Conservation (phyloP, 805 yeast species). For the Spathaspora girioi region DNA sequence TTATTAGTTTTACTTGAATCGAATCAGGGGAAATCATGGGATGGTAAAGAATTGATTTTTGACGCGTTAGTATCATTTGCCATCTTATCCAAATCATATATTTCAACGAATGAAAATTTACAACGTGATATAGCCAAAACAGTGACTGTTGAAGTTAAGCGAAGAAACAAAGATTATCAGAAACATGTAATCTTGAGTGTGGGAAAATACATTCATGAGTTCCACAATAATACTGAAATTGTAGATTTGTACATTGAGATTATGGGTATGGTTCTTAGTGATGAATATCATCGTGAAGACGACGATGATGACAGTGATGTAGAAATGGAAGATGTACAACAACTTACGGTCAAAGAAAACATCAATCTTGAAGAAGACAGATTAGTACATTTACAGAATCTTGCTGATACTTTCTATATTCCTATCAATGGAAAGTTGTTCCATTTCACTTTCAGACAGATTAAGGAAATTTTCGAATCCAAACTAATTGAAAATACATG, state of each 20-base stretch:
- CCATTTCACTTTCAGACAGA: slow-evolving; percentile 23
- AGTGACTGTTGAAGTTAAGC: slow-evolving; percentile 56
- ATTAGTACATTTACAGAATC: slow-evolving; percentile 30
- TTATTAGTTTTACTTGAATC: slow-evolving; percentile 57
- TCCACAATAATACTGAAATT: slow-evolving; percentile 29
- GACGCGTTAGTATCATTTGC: slow-evolving; percentile 64
- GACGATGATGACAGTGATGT: slow-evolving; percentile 22
- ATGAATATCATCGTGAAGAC: slow-evolving; percentile 37
- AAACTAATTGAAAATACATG: slow-evolving; percentile 45
- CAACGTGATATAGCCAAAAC: slow-evolving; percentile 38
- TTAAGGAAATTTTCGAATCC: slow-evolving; percentile 20
- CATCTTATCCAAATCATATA: slow-evolving; percentile 37
- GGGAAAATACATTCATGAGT: slow-evolving; percentile 46
- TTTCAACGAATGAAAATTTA: slow-evolving; percentile 22
- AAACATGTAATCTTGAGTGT: slow-evolving; percentile 49
- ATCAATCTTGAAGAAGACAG: slow-evolving; percentile 48
- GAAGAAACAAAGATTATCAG: slow-evolving; percentile 66
- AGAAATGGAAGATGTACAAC: slow-evolving; percentile 16
- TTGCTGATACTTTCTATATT: slow-evolving; percentile 27
- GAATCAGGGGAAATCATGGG: slow-evolving; percentile 78
- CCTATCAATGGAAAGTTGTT: slow-evolving; percentile 15
- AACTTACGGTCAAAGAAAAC: slow-evolving; percentile 37
- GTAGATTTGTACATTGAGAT: slow-evolving; percentile 35
- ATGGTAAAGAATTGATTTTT: slow-evolving; percentile 76
- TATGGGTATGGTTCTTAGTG: slow-evolving; percentile 31